Conservation (phyloP, 1,284 basidiomycete species). For the Xerocomus tenax region DNA sequence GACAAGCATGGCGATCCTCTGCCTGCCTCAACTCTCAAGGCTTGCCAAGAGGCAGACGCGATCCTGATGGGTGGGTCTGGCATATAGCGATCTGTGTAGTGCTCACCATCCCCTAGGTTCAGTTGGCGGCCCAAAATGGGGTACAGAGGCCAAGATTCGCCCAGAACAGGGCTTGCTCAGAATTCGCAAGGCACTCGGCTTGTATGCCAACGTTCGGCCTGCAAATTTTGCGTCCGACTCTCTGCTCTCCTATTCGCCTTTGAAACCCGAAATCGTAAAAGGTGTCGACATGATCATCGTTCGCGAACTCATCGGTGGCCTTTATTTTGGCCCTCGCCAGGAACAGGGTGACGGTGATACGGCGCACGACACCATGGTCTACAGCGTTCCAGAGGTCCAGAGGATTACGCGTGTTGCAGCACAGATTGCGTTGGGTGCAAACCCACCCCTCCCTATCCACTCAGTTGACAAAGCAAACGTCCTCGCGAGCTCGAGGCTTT, state of each 20-base stretch:
- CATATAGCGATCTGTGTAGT: background rate
- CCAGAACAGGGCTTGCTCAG: slow-evolving; percentile 91
- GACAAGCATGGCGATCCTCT: slow-evolving; percentile 80
- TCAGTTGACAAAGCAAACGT: slow-evolving; percentile 99
- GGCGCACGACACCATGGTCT: slow-evolving; percentile 89
- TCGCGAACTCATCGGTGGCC: slow-evolving; percentile 87
- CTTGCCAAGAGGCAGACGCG: slow-evolving; percentile 84
- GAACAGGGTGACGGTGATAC: slow-evolving; percentile 69
- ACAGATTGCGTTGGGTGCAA: slow-evolving; percentile 75
- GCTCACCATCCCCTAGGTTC: slow-evolving; percentile 51
- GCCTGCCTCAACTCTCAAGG: slow-evolving; percentile 77
- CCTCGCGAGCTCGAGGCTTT: slow-evolving; percentile 87
- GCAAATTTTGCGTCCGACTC: slow-evolving; percentile 91
- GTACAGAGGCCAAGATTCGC: slow-evolving; percentile 79
- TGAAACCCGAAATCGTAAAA: slow-evolving; percentile 78
- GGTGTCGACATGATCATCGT: slow-evolving; percentile 92
- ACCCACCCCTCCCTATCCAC: slow-evolving; percentile 85
- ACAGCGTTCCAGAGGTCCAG: slow-evolving; percentile 86
- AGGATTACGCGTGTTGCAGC: slow-evolving; percentile 94
- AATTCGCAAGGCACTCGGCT: slow-evolving; percentile 88
- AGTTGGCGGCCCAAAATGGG: slow-evolving; percentile 98
- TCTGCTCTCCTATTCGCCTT: slow-evolving; percentile 84
- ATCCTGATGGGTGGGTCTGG: slow-evolving; percentile 73
- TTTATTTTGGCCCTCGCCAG: slow-evolving; percentile 91
- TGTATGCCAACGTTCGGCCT: slow-evolving; percentile 97